These are phyloP conservation scores for Astragalus membranaceus DNA, from an alignment of 306 rosid species.

Conservation along the genomic window DNA sequence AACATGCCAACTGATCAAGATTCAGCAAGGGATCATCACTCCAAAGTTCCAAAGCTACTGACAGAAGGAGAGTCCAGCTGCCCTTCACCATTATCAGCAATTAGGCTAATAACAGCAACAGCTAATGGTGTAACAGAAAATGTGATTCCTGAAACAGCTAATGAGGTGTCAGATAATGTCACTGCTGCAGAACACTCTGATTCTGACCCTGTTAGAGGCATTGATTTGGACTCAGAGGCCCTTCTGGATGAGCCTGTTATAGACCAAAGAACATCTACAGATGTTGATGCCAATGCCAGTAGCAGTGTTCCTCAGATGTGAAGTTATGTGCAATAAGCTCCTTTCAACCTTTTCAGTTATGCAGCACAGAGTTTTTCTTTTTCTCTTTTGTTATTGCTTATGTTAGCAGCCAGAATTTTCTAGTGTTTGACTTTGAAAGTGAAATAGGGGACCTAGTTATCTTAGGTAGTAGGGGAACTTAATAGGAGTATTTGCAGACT, in stretches of 20 bases:
- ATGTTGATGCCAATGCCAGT: not conserved
- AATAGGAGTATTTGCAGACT: not conserved
- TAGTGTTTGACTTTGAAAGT: not conserved
- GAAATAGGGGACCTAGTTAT: not conserved
- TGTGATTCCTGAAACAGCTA: not conserved
- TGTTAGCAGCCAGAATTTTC: not conserved
- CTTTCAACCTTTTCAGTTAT: not conserved
- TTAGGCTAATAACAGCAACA: not conserved
- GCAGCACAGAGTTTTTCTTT: not conserved
- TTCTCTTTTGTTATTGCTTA: not conserved
- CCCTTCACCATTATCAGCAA: constrained; percentile 22
- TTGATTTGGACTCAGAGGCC: not conserved
- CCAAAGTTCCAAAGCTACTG: constrained; percentile 1
- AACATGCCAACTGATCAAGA: not conserved
- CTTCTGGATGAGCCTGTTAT: not conserved
- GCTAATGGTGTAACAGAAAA: not conserved
- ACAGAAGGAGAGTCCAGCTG: constrained; percentile 6
- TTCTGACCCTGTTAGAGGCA: not conserved
- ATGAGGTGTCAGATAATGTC: not conserved
- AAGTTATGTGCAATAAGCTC: not conserved
- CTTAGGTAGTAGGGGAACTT: not conserved
- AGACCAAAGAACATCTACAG: not conserved
- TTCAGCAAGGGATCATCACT: not conserved
- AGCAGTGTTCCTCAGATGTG: not conserved
- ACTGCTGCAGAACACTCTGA: not conserved